These are phyloP conservation scores for Scalesia atractyloides DNA, from an alignment of 129 eudicot species.

Conservation along the genomic window DNA sequence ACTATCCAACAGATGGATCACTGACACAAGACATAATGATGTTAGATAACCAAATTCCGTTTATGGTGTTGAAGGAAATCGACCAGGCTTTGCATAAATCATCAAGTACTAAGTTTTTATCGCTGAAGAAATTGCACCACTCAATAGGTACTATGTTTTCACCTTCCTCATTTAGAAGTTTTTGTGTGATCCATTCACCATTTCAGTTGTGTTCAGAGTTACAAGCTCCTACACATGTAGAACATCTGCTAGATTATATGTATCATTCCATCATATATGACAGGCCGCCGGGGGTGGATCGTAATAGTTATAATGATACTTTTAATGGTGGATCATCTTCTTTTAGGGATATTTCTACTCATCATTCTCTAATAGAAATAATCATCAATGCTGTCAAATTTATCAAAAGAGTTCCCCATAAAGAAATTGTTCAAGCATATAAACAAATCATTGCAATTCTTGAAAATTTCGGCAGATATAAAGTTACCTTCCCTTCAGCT, in stretches of 20 bases:
- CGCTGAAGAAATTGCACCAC: no score
- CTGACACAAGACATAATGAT: slow-evolving; percentile 37
- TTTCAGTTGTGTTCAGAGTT: neutral
- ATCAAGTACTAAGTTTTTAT: neutral
- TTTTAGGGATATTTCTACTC: no score
- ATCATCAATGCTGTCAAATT: no score
- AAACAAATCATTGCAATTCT: neutral
- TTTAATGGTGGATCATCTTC: no score
- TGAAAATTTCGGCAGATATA: neutral
- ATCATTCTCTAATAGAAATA: no score
- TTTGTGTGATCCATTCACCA: slow-evolving; percentile 9
- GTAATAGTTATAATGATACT: no score
- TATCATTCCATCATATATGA: slow-evolving; percentile 5
- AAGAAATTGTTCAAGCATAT: neutral
- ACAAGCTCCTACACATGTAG: neutral
- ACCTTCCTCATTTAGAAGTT: neutral
- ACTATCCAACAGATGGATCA: neutral
- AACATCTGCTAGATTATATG: slow-evolving; percentile 22
- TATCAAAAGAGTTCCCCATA: neutral
- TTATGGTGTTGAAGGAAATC: slow-evolving; percentile 23
- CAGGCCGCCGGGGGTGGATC: no score
- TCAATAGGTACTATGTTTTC: no score
- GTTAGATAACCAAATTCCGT: slow-evolving; percentile 47
- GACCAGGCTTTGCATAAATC: neutral
- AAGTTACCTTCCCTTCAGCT: slow-evolving; percentile 39